Evolutionary conservation across 148 eudicot genomes (phyloP).

Genomic region (Chenopodium album): DNA sequence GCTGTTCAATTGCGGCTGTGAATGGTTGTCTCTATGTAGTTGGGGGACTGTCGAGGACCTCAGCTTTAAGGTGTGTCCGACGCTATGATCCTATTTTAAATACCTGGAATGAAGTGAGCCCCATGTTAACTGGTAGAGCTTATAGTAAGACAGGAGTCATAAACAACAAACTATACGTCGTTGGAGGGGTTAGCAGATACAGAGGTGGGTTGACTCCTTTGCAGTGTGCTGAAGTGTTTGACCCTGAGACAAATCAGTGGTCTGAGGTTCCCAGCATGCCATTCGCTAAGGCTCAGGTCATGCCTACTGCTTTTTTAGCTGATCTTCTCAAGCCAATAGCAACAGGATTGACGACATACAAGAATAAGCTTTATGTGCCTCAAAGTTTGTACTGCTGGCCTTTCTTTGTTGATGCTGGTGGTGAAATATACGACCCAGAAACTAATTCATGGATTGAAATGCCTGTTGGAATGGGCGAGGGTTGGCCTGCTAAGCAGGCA

Average conservation of each 20-base stretch:
- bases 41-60: conserved; percentile 68
- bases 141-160: conserved; percentile 81
- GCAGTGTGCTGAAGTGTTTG: conserved; percentile 86
- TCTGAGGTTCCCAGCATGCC: conserved; percentile 91
- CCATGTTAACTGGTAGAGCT: conserved; percentile 81
- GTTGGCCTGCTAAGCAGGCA: conserved; percentile 98
- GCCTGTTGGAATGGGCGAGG: conserved; percentile 97
- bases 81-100: conserved; percentile 71
- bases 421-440: conserved; percentile 91
- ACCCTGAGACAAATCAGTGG: conserved; percentile 72
- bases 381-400: conserved; percentile 98
- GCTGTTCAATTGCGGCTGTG: conserved; percentile 78
- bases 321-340: conserved; percentile 94
- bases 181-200: conserved; percentile 83
- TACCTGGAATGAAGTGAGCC: conserved; percentile 63
- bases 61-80: conserved; percentile 74
- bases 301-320: conserved; percentile 82
- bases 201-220: conserved; percentile 81
- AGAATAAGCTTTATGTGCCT: conserved; percentile 82
- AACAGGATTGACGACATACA: conserved; percentile 85
- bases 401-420: conserved; percentile 95
- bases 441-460: conserved; percentile 83
- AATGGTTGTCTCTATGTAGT: conserved; percentile 79
- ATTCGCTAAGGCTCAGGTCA: conserved; percentile 78
- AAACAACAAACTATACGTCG: conserved; percentile 76